Evolutionary conservation across 2,329 filamentous ascomycete genomes (phyloP).

Genomic region (Botrytis fragariae): DNA sequence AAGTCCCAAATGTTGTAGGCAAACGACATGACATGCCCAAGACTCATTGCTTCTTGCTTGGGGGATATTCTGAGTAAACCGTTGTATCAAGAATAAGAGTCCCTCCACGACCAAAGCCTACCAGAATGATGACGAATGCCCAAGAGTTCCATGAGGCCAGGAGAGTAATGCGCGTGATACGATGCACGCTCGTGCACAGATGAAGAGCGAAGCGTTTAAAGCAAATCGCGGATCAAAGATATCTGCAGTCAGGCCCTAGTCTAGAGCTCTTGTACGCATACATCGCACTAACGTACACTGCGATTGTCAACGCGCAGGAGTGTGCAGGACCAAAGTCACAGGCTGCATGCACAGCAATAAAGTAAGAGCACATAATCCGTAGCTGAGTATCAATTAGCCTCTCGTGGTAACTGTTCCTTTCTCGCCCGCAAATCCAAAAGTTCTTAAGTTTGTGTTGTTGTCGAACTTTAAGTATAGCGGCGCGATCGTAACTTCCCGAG

Average conservation of each 20-base stretch:
- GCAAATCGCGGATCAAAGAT: slow-evolving; percentile 66
- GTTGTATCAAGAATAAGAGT: slow-evolving; percentile 51
- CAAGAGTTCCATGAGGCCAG: slow-evolving; percentile 54
- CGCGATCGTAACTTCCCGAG: too few relatives aligned
- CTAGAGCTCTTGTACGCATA: slow-evolving; percentile 56
- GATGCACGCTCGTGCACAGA: slow-evolving; percentile 60
- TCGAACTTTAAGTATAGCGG: background rate
- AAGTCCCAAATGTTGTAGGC: slow-evolving; percentile 42
- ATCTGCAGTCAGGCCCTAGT: slow-evolving; percentile 68
- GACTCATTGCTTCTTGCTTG: slow-evolving; percentile 60
- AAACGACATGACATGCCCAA: slow-evolving; percentile 41
- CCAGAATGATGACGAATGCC: slow-evolving; percentile 60
- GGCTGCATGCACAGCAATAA: slow-evolving; percentile 54
- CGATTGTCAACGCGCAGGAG: slow-evolving; percentile 56
- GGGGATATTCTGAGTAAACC: slow-evolving; percentile 40
- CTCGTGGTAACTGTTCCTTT: background rate
- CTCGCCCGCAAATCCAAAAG: background rate
- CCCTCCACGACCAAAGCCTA: slow-evolving; percentile 63
- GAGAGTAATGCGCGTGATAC: slow-evolving; percentile 65
- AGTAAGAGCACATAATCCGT: slow-evolving; percentile 53
- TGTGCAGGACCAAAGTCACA: slow-evolving; percentile 58
- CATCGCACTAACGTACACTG: slow-evolving; percentile 53
- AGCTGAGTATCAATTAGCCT: slow-evolving; percentile 34
- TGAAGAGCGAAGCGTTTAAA: slow-evolving; percentile 65
- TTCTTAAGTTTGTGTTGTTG: background rate